Evolutionary conservation across 345 rosid species (phyloP), one percentile per base, ranked within the genome.

Genomic region (Murraya paniculata): DNA sequence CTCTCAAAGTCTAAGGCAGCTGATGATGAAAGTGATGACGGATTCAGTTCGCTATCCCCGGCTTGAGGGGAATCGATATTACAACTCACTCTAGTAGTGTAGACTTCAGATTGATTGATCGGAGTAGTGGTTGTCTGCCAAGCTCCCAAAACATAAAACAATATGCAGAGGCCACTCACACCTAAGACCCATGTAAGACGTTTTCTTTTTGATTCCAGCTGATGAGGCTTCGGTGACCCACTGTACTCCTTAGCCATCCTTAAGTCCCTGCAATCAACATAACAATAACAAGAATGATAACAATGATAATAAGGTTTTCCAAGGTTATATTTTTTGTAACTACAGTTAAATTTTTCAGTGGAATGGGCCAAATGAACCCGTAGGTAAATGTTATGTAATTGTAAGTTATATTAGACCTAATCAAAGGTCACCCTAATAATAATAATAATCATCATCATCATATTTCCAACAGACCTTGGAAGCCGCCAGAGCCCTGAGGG

Each of bases 121-220:
- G 92, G 84, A 76, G 79, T 64, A 1, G 78, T 64, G 30, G 85
- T 83, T 70, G 76, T 89, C 85, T 90, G 97, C 99, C 98, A 94
- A 45, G 97, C 88, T 56, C 99, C 99, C 82, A 96, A 67, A 76
- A 89, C 84, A 73, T 94, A 94, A 73, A 88, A 96, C 83, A 94
- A 76, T 68, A 94, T 83, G 80, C 99, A 96, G 59, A 96, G 95
- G 62, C 94, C 94, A 35, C 97, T 87, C 25, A 91, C 91, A 48
- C 92, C 95, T 1, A 92, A 84, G 53, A 94, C 73, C 95, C 90
- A 91, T 50, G 94, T 89, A 31, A 96, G 85, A 58, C 92, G 91
- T 82, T 77, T 96, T 82, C 91, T 89, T 82, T 88, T 92, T 41
- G 89, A 78, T 82, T 91, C 98, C 21, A 86, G 73, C 64, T 71